phyloP scores from a whole-genome alignment of 495 filamentous ascomycete genomes.

The Penicillium malachiteum region DNA sequence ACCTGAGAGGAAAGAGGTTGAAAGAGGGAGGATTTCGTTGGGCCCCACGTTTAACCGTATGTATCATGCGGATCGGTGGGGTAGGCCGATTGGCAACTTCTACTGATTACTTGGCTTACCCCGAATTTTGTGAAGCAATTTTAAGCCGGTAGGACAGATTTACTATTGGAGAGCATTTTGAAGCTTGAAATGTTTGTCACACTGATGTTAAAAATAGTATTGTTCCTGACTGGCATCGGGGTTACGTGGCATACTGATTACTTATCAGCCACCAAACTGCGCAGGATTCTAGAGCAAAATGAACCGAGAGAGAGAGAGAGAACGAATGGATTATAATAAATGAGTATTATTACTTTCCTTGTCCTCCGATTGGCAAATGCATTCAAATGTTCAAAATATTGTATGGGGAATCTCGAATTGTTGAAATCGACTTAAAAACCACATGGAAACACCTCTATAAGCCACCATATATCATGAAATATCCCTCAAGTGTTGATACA shows the following conservation, averaged over 20 bases:
- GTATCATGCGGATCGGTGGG: constrained; percentile 23
- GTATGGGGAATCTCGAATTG: constrained; percentile 22
- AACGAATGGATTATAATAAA: too few relatives aligned
- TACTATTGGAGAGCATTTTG: background rate
- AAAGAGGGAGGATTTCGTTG: constrained; percentile 21
- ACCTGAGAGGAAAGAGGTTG: constrained; percentile 12
- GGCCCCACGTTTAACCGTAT: constrained; percentile 36
- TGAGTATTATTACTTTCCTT: background rate
- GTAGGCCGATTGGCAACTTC: background rate
- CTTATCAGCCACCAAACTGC: background rate
- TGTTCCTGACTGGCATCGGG: background rate
- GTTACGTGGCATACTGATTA: background rate
- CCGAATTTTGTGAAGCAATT: background rate
- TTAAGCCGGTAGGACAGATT: background rate
- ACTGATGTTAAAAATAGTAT: background rate
- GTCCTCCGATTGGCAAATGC: constrained; percentile 3
- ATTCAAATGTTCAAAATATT: background rate
- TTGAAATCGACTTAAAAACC: constrained; percentile 24
- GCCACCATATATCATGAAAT: constrained; percentile 12
- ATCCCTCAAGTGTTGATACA: constrained; percentile 33
- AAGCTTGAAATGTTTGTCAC: background rate
- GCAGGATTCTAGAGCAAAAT: background rate
- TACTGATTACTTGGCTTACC: background rate
- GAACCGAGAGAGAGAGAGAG: background rate
- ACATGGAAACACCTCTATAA: constrained; percentile 22